A percentile compares a stretch with the other conserved stretches of the same genome.
Evolutionary conservation across 208 protist genomes (phyloP).

Genomic region (Leishmania tropica): DNA sequence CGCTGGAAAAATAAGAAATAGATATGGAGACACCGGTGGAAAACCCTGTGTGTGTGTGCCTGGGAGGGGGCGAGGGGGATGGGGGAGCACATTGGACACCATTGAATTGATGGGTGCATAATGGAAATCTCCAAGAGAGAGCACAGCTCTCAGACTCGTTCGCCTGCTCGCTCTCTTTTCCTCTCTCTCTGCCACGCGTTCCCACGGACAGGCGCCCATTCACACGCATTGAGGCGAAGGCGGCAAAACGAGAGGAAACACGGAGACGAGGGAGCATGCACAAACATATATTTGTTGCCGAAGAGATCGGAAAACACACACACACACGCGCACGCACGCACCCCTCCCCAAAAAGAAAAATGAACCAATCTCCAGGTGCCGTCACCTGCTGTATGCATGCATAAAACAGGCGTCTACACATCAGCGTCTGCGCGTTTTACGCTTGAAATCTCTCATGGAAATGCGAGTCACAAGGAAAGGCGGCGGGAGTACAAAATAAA

Average conservation of each 20-base stretch:
- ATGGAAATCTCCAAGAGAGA: too few species aligned
- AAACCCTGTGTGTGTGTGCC: neutral
- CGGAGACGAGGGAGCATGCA: neutral
- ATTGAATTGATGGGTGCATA: too few species aligned
- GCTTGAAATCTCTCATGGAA: too few species aligned
- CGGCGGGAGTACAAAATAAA: neutral
- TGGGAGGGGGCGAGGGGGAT: too few species aligned
- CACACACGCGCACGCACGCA: neutral
- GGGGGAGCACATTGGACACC: too few species aligned
- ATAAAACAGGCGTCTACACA: neutral
- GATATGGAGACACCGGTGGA: neutral
- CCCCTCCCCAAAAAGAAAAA: neutral
- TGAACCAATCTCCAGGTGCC: neutral
- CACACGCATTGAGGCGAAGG: too few species aligned
- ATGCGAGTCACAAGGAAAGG: neutral
- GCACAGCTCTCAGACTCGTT: too few species aligned
- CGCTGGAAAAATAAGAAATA: neutral
- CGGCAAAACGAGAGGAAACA: too few species aligned
- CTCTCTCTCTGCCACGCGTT: too few species aligned
- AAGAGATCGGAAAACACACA: neutral
- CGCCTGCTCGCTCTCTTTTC: too few species aligned
- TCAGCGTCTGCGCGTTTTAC: neutral
- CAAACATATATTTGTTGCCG: neutral
- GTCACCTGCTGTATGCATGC: neutral
- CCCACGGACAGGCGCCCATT: too few species aligned